These are phyloP conservation scores for Ganoderma leucocontextum DNA, from an alignment of 1,284 basidiomycete genomes.

Conservation along the genomic window DNA sequence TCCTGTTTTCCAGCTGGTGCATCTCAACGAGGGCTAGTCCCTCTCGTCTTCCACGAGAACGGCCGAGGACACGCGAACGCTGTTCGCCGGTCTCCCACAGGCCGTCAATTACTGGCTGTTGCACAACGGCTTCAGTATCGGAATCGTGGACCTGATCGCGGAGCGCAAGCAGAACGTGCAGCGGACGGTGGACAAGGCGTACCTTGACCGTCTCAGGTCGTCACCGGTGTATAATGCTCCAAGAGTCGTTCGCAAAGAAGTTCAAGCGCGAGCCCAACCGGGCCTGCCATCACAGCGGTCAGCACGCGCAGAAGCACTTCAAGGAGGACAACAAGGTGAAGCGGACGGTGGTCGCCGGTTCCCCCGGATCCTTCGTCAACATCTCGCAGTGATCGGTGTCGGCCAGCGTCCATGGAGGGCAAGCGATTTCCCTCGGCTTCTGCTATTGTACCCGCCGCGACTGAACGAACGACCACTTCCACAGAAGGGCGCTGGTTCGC, in stretches of 20 bases:
- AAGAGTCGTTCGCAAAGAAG: constrained; percentile 96
- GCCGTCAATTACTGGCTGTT: constrained; percentile 99
- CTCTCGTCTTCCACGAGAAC: constrained; percentile 98
- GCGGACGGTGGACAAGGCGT: constrained; percentile 79
- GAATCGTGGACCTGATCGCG: constrained; percentile 94
- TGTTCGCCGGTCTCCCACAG: constrained; percentile 95
- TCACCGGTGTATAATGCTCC: constrained; percentile 98
- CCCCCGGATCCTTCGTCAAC: constrained; percentile 99
- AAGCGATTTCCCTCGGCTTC: constrained; percentile 99
- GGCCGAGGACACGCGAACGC: constrained; percentile 92
- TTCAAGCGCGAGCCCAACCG: constrained; percentile 94
- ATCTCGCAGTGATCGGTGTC: constrained; percentile 99
- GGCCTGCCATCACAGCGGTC: constrained; percentile 96
- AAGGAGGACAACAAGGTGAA: constrained; percentile 99
- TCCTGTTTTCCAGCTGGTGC: too few species aligned
- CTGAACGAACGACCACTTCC: constrained; percentile 98
- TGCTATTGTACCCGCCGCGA: constrained; percentile 96
- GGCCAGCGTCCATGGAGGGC: constrained; percentile 98
- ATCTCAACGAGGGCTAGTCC: constrained; percentile 93
- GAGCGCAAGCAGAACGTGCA: constrained; percentile 83
- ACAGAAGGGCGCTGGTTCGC: constrained; percentile 99
- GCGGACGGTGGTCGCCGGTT: constrained; percentile 99
- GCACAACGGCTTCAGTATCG: constrained; percentile 99
- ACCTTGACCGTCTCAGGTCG: constrained; percentile 85
- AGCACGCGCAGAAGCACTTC: constrained; percentile 93